These are phyloP conservation scores for Neohortaea acidophila DNA, from an alignment of 495 filamentous ascomycete genomes.

Conservation along the genomic window DNA sequence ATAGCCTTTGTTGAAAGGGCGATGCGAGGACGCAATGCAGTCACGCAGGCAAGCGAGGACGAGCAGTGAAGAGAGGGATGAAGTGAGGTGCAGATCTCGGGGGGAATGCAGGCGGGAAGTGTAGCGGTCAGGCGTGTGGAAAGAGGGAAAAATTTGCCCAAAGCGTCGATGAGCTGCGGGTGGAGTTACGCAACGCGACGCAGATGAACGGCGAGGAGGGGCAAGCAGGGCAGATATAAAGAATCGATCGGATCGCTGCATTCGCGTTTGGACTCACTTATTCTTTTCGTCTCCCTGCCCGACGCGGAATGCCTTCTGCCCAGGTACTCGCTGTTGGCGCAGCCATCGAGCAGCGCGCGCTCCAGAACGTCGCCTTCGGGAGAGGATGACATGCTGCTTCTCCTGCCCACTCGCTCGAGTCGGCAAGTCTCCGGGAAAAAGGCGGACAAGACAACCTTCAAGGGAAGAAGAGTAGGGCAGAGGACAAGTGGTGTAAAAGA, in stretches of 20 bases:
- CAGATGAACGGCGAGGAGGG: not conserved
- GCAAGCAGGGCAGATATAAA: too few species aligned
- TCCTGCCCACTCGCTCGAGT: too few species aligned
- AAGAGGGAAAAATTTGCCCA: too few species aligned
- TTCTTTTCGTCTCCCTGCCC: conserved; percentile 24
- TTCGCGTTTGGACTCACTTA: conserved; percentile 20
- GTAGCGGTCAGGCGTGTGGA: not conserved
- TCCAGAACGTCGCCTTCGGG: conserved; percentile 9
- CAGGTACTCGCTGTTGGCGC: conserved; percentile 6
- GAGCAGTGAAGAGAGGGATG: conserved; percentile 3
- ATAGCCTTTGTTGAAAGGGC: conserved; percentile 18
- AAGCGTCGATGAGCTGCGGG: too few species aligned
- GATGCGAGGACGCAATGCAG: not conserved
- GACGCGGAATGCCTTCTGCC: conserved; percentile 13
- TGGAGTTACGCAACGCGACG: not conserved
- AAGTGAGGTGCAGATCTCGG: not conserved
- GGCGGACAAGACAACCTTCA: too few species aligned
- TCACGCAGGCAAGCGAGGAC: conserved; percentile 1
- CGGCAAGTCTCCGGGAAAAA: too few species aligned
- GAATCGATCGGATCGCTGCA: not conserved
- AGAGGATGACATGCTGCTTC: conserved; percentile 6
- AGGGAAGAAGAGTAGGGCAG: too few species aligned
- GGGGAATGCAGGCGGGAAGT: not conserved
- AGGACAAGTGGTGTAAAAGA: too few species aligned
- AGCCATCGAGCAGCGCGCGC: conserved; percentile 10